These are phyloP conservation scores for Euphorbia peplus DNA, from an alignment of 345 rosid genomes.

Conservation along the genomic window DNA sequence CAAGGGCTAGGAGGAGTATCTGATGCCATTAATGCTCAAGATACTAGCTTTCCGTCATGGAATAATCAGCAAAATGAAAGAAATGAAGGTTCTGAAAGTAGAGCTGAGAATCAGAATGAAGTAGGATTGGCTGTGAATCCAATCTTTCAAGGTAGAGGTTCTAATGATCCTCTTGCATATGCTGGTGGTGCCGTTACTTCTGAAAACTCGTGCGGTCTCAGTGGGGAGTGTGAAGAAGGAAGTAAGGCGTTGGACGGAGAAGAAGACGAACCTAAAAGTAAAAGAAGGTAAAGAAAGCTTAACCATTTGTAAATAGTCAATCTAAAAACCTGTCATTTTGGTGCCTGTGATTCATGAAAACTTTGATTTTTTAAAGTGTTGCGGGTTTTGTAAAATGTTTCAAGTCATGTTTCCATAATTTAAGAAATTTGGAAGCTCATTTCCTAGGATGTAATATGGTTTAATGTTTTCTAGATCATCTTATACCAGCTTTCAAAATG, in stretches of 20 bases:
- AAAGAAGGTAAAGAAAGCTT: conserved; percentile 54
- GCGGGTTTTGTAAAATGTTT: too few species aligned
- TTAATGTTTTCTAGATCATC: too few species aligned
- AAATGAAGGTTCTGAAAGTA: conserved; percentile 42
- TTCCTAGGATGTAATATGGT: too few species aligned
- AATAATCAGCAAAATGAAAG: conserved; percentile 37
- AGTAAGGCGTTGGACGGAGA: conserved; percentile 53
- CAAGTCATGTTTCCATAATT: too few species aligned
- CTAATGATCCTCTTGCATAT: conserved; percentile 17
- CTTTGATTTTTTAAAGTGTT: too few species aligned
- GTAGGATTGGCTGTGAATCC: conserved; percentile 23
- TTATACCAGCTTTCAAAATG: too few species aligned
- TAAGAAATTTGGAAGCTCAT: too few species aligned
- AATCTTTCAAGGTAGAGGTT: conserved; percentile 29
- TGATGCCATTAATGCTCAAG: conserved; percentile 41
- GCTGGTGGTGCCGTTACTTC: conserved; percentile 41
- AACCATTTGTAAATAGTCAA: too few species aligned
- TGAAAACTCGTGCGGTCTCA: conserved; percentile 57
- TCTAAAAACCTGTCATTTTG: too few species aligned
- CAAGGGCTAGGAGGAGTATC: conserved; percentile 42
- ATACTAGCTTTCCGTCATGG: conserved; percentile 26
- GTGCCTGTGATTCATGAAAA: too few species aligned
- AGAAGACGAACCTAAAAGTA: conserved; percentile 57
- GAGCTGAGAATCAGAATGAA: conserved; percentile 43
- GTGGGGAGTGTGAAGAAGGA: conserved; percentile 64